A percentile compares a stretch with the other conserved stretches of the same genome.
Evolutionary conservation across 2,329 filamentous ascomycete genomes (phyloP).

Genomic region (Cordyceps cateniannulata): DNA sequence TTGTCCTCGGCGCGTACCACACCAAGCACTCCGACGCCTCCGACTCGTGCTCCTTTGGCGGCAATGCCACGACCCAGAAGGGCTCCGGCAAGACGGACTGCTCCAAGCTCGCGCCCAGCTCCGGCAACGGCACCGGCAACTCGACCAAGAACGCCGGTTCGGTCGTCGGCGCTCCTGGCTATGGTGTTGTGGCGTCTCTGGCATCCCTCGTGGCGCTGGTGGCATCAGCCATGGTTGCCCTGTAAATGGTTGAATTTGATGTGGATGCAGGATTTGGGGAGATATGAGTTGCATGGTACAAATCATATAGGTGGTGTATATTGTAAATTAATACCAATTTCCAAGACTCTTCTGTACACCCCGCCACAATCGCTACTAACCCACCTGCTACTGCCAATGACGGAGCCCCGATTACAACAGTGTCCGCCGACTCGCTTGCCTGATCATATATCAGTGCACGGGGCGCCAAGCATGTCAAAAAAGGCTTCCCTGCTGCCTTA

Average conservation of each 20-base stretch:
- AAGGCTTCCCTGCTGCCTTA: neutral
- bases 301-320: neutral
- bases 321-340: neutral
- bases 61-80: constrained; percentile 53
- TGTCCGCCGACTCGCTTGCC: neutral
- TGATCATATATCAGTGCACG: neutral
- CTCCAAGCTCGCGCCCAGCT: constrained; percentile 38
- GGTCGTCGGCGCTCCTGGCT: constrained; percentile 31
- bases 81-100: constrained; percentile 37
- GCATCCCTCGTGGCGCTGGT: constrained; percentile 16
- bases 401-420: neutral
- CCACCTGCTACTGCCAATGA: neutral
- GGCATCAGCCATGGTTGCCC: constrained; percentile 47
- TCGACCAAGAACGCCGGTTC: constrained; percentile 17
- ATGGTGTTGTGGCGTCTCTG: constrained; percentile 36
- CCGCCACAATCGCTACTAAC: neutral
- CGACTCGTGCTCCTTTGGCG: constrained; percentile 65
- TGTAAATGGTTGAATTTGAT: constrained; percentile 32
- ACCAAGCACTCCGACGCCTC: constrained; percentile 43
- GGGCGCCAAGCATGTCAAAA: neutral
- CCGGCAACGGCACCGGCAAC: constrained; percentile 15
- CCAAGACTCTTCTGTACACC: neutral
- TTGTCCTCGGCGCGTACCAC: constrained; percentile 40
- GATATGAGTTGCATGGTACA: neutral
- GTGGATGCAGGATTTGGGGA: neutral